Conservation (phyloP, 2,329 filamentous ascomycete genomes). For the Fusarium sp. region DNA sequence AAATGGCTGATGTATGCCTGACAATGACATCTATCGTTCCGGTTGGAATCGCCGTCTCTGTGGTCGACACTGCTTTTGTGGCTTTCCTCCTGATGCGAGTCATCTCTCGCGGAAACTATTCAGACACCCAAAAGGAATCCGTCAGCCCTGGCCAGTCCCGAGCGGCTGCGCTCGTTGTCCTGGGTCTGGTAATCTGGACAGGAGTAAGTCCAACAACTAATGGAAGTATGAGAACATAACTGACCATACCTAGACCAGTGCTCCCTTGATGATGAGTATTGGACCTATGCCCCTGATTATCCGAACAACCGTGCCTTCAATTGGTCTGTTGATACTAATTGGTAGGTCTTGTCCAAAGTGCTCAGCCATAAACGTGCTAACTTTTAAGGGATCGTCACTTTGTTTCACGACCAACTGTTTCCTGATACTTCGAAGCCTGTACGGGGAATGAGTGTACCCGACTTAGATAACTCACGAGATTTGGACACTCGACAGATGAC, state of each 20-base stretch:
- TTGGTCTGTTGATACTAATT: conserved; percentile 63
- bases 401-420: conserved; percentile 48
- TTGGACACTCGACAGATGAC: conserved; percentile 45
- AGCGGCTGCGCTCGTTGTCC: conserved; percentile 57
- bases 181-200: conserved; percentile 65
- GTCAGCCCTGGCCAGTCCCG: conserved; percentile 52
- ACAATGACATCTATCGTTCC: conserved; percentile 60
- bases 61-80: conserved; percentile 61
- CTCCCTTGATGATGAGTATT: conserved; percentile 64
- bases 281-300: conserved; percentile 57
- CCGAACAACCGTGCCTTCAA: conserved; percentile 64
- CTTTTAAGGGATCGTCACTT: conserved; percentile 52
- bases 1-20: conserved; percentile 66
- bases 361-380: conserved; percentile 7
- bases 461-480: conserved; percentile 31
- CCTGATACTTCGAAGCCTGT: conserved; percentile 4
- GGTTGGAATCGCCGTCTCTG: conserved; percentile 60
- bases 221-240: not conserved
- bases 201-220: conserved; percentile 58
- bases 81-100: conserved; percentile 57
- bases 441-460: conserved; percentile 8
- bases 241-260: conserved; percentile 59
- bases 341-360: conserved; percentile 52
- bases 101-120: conserved; percentile 54
- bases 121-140: conserved; percentile 50